Conservation (phyloP, 768 basidiomycete genomes). For the Boletus sensibilis region DNA sequence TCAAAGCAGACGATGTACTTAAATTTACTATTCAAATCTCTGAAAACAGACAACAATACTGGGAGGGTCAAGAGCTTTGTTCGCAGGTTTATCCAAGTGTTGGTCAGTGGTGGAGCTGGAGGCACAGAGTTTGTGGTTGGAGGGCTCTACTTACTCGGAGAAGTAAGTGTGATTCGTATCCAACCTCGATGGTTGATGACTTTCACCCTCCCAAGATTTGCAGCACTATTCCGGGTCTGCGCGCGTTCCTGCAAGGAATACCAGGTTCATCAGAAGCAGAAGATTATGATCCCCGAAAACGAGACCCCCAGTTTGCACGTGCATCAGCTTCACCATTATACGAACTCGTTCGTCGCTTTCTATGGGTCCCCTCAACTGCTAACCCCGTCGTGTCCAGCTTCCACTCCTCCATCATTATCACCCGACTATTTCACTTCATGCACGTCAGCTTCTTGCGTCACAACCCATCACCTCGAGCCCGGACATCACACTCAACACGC, state of each 20-base stretch:
- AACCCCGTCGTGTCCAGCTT: slow-evolving; percentile 42
- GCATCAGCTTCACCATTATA: slow-evolving; percentile 80
- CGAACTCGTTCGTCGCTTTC: slow-evolving; percentile 69
- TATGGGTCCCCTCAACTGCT: neutral
- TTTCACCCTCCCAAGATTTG: slow-evolving; percentile 43
- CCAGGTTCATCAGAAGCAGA: slow-evolving; percentile 29
- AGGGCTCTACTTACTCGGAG: slow-evolving; percentile 81
- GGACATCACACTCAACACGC: slow-evolving; percentile 89
- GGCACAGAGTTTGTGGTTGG: slow-evolving; percentile 88
- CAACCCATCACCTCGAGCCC: slow-evolving; percentile 77
- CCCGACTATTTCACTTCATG: slow-evolving; percentile 84
- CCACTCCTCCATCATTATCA: slow-evolving; percentile 87
- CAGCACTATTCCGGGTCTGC: slow-evolving; percentile 45
- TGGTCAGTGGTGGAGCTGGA: slow-evolving; percentile 67
- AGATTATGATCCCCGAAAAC: slow-evolving; percentile 82
- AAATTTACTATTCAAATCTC: slow-evolving; percentile 86
- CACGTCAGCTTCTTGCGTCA: slow-evolving; percentile 71
- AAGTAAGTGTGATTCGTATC: slow-evolving; percentile 51
- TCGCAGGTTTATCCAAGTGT: slow-evolving; percentile 77
- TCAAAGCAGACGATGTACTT: slow-evolving; percentile 97
- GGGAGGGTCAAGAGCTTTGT: slow-evolving; percentile 79
- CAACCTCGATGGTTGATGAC: neutral
- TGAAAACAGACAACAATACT: slow-evolving; percentile 63
- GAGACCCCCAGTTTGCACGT: slow-evolving; percentile 85
- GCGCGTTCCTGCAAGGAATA: slow-evolving; percentile 42